A percentile compares a stretch with the other conserved stretches of the same genome.
Evolutionary conservation across 345 rosid genomes (phyloP).

Genomic region (Pelargonium nanum): DNA sequence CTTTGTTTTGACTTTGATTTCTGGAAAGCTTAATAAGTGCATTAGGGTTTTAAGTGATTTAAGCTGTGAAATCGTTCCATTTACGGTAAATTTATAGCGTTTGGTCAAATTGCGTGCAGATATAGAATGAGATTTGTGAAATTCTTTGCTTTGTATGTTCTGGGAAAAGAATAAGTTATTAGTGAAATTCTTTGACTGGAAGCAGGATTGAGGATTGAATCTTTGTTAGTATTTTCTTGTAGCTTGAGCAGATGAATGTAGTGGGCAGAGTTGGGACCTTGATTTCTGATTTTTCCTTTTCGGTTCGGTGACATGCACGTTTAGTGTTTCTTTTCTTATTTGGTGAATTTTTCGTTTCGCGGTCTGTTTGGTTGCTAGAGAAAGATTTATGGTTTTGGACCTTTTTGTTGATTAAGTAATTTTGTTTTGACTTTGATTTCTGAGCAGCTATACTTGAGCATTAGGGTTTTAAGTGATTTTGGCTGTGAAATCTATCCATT

Average conservation of each 20-base stretch:
- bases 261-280: slow-evolving; percentile 1
- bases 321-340: no score
- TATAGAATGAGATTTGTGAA: neutral
- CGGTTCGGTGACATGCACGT: neutral
- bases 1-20: neutral
- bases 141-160: neutral
- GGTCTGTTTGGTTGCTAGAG: neutral
- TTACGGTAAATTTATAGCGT: neutral
- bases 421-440: neutral
- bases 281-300: no score
- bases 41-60: neutral
- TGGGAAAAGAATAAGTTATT: neutral
- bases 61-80: neutral
- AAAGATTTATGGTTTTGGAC: neutral
- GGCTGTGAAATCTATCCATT: neutral
- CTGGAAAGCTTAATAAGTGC: neutral
- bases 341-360: neutral
- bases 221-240: neutral
- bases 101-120: neutral
- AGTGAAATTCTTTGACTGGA: neutral
- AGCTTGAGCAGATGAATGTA: slow-evolving; percentile 1
- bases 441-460: neutral
- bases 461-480: neutral
- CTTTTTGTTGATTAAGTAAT: neutral
- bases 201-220: neutral